Base-by-base conservation (phyloP, 2,329 filamentous ascomycete species). In the Periglandula ipomoeae region DNA sequence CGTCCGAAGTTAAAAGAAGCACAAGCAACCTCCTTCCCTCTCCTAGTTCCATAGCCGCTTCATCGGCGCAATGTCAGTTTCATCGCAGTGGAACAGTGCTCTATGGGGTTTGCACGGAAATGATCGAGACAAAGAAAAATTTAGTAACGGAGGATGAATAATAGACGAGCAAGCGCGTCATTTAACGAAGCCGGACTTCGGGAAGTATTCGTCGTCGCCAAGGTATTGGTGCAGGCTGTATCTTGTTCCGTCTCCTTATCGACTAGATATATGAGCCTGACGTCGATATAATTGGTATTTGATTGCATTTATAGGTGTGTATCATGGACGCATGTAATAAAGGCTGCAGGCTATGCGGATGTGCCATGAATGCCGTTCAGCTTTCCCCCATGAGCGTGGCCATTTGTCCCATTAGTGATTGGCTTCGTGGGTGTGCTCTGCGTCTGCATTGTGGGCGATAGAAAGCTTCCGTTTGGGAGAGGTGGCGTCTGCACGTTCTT, bases 391-490 rank as follows among this genome's bases (percentile, higher is more conserved):
- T 64, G 59, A 10, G 53, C 26, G 44, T 55, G 52, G 19, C 58
- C 49, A 57, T 51, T 57, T 8, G 54, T 58, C 24, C 66, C 68
- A 47, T 70, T 69, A 27, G 62, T 50, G n/a, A 55, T 50, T 11
- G 53, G 50, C 22, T 53, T 53, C 20, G 55, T 53, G 50, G 49
- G 63, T 48, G 46, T 55, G 48, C 50, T 51, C 44, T 60, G 62
- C 52, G 61, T 55, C 49, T 66, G 62, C 52, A 70, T 73, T 20
- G 61, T 63, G 1, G 74, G 73, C 8, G 74, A 75, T 23, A 72
- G 64, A 50, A 72, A 70, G 24, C 70, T 61, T 20, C 73, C 76
- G 43, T 77, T 78, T 10, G 69, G 57, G 10, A 73, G 59, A 20
- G 65, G 62, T 4, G 72, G 67, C 48, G 70, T 73, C 49, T 67